Conservation (phyloP, 768 basidiomycete species). For the Leccinum rimulosum region DNA sequence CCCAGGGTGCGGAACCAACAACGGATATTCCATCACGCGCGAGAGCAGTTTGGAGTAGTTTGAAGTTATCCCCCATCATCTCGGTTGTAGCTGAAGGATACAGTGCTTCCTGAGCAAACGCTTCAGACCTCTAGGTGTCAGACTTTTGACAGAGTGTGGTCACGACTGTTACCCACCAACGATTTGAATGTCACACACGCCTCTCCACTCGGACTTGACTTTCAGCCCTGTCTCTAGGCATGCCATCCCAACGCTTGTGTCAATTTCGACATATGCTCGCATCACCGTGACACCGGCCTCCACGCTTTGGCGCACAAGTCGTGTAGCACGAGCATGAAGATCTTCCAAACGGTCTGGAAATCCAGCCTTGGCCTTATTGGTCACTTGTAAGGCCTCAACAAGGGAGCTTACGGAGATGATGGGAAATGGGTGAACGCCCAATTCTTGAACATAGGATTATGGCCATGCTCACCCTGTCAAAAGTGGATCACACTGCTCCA, state of each 20-base stretch:
- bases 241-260: slow-evolving; percentile 47
- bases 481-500: slow-evolving; percentile 52
- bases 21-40: slow-evolving; percentile 42
- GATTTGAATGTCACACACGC: slow-evolving; percentile 55
- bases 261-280: slow-evolving; percentile 69
- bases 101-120: slow-evolving; percentile 61
- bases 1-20: slow-evolving; percentile 65
- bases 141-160: neutral
- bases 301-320: slow-evolving; percentile 55
- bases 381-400: slow-evolving; percentile 52
- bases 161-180: slow-evolving; percentile 39
- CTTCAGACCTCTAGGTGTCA: slow-evolving; percentile 29
- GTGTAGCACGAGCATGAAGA: slow-evolving; percentile 49
- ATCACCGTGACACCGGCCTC: slow-evolving; percentile 62
- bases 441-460: neutral
- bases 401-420: slow-evolving; percentile 42
- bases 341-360: slow-evolving; percentile 46
- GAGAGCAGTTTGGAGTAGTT: slow-evolving; percentile 44
- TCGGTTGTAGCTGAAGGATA: slow-evolving; percentile 37
- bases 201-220: slow-evolving; percentile 44
- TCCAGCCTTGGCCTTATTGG: slow-evolving; percentile 47
- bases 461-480: slow-evolving; percentile 45
- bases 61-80: slow-evolving; percentile 44
- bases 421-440: slow-evolving; percentile 3
- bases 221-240: slow-evolving; percentile 53